Conservation (phyloP, 371 early-diverging fungal genomes). For the Rozella allomycis region DNA sequence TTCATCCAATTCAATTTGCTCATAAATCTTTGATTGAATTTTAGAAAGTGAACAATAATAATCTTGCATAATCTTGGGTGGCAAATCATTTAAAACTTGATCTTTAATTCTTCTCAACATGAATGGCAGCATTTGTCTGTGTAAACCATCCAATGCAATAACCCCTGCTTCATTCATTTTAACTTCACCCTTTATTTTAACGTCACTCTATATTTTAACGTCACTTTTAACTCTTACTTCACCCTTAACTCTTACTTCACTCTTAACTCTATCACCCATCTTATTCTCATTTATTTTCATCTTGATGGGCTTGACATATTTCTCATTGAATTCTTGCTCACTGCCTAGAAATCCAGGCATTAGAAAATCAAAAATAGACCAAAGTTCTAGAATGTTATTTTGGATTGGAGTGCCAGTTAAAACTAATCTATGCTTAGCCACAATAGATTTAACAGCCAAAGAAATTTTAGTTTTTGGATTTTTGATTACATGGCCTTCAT, state of each 20-base stretch:
- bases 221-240: slow-evolving; percentile 44
- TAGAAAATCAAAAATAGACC: slow-evolving; percentile 93
- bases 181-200: slow-evolving; percentile 36
- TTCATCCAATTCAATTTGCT: slow-evolving; percentile 56
- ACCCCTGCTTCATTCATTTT: slow-evolving; percentile 31
- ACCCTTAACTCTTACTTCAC: slow-evolving; percentile 45
- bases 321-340: slow-evolving; percentile 68
- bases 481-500: slow-evolving; percentile 98
- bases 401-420: slow-evolving; percentile 98
- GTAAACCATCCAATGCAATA: slow-evolving; percentile 71
- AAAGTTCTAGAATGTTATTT: slow-evolving; percentile 92
- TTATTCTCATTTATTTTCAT: too few species aligned
- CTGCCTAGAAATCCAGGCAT: slow-evolving; percentile 92
- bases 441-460: slow-evolving; percentile 54
- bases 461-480: slow-evolving; percentile 88
- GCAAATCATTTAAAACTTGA: slow-evolving; percentile 93
- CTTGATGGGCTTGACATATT: slow-evolving; percentile 72
- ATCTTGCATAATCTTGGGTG: slow-evolving; percentile 97
- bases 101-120: slow-evolving; percentile 90
- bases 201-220: slow-evolving; percentile 54
- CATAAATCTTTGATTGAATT: slow-evolving; percentile 65
- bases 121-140: slow-evolving; percentile 93
- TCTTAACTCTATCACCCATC: slow-evolving; percentile 63
- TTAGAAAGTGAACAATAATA: slow-evolving; percentile 86
- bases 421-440: slow-evolving; percentile 70